phyloP scores from a whole-genome alignment of 2,329 filamentous ascomycete species.

The Penicillium concentricum region DNA sequence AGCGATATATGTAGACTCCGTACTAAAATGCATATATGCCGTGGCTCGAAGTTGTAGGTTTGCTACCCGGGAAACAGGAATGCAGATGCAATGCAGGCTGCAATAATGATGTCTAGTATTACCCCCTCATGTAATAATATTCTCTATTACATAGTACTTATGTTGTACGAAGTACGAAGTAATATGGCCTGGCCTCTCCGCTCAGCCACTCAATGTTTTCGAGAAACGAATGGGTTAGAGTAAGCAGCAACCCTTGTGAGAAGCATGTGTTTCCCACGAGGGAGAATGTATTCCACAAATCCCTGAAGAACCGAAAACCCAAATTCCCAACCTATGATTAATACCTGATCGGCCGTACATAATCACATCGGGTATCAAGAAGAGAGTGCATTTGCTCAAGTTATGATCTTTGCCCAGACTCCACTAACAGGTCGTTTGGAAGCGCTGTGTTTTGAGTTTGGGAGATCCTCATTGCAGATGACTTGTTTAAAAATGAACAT shows the following conservation, averaged over 20 bases:
- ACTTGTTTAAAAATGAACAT: background rate
- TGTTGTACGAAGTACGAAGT: background rate
- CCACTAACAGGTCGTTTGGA: slow-evolving; percentile 12
- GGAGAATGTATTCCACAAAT: background rate
- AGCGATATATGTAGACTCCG: background rate
- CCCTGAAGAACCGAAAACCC: slow-evolving; percentile 1
- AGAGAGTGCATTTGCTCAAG: slow-evolving; percentile 8
- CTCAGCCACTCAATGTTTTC: slow-evolving; percentile 4
- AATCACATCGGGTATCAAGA: slow-evolving; percentile 11
- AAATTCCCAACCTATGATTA: background rate
- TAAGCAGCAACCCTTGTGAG: background rate
- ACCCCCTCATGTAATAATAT: background rate
- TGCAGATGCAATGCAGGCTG: slow-evolving; percentile 4
- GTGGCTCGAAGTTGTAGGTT: background rate
- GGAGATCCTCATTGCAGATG: slow-evolving; percentile 16
- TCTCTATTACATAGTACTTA: background rate
- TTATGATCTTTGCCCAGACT: background rate
- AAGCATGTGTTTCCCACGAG: slow-evolving; percentile 6
- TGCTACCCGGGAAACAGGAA: slow-evolving; percentile 1
- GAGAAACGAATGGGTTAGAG: background rate
- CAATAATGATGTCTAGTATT: slow-evolving; percentile 5
- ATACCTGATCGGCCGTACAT: slow-evolving; percentile 20
- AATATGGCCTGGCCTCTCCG: background rate
- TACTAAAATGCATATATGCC: background rate
- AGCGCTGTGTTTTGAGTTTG: slow-evolving; percentile 12